Evolutionary conservation across 306 rosid species (phyloP).

Genomic region (Fragaria ananassa): DNA sequence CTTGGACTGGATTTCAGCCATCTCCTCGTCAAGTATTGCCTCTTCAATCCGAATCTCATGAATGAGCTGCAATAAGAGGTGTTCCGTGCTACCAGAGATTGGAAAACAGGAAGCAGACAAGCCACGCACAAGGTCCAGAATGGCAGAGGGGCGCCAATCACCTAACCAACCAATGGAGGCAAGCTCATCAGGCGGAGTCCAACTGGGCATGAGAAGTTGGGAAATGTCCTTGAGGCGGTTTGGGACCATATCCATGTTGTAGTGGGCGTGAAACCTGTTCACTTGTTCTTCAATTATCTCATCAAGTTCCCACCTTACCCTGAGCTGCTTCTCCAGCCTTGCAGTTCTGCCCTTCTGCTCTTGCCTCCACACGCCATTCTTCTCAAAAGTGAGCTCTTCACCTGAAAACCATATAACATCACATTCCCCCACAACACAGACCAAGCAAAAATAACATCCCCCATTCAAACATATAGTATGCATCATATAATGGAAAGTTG

Average conservation of each 20-base stretch:
- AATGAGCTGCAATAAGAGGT: constrained; percentile 34
- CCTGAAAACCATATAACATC: constrained; percentile 11
- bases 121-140: constrained; percentile 33
- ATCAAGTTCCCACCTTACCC: constrained; percentile 40
- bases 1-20: constrained; percentile 51
- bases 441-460: constrained; percentile 8
- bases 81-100: constrained; percentile 15
- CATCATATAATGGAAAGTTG: not conserved
- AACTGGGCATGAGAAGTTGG: constrained; percentile 38
- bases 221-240: constrained; percentile 34
- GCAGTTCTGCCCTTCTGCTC: constrained; percentile 37
- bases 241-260: constrained; percentile 36
- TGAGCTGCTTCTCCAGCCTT: constrained; percentile 41
- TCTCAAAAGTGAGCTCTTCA: constrained; percentile 32
- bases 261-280: constrained; percentile 35
- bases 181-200: constrained; percentile 35
- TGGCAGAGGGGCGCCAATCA: constrained; percentile 48
- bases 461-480: not conserved
- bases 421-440: not conserved
- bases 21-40: constrained; percentile 42
- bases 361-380: constrained; percentile 38
- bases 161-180: constrained; percentile 40
- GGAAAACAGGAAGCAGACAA: constrained; percentile 17
- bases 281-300: constrained; percentile 47
- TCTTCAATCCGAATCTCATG: constrained; percentile 44